Evolutionary conservation across 345 rosid genomes (phyloP).

Genomic region (Pseudoturritis turrita): DNA sequence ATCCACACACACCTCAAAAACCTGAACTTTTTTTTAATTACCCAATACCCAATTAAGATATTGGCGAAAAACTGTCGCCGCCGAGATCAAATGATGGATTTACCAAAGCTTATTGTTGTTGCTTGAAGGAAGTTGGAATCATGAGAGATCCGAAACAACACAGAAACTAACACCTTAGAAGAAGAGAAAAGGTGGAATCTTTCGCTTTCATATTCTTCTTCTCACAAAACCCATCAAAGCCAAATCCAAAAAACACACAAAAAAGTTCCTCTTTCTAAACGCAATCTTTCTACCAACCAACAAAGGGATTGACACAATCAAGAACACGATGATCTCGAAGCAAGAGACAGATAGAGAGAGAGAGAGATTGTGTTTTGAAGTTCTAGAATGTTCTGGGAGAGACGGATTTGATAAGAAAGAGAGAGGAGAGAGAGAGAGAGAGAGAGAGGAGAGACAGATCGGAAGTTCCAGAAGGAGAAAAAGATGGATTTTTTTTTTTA

Average conservation of each 20-base stretch:
- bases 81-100: background rate
- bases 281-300: constrained; percentile 21
- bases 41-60: constrained; percentile 1
- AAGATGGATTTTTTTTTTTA: background rate
- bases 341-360: background rate
- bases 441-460: constrained; percentile 25
- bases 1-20: constrained; percentile 33
- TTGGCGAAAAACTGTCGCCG: background rate
- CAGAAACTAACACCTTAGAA: background rate
- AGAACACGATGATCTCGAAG: constrained; percentile 19
- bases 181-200: constrained; percentile 6
- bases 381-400: constrained; percentile 82
- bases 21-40: background rate
- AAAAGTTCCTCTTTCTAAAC: background rate
- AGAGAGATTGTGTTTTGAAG: background rate
- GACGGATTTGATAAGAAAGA: constrained; percentile 40
- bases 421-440: background rate
- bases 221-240: constrained; percentile 7
- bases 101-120: background rate
- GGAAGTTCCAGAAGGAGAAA: constrained; percentile 39
- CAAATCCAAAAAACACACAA: constrained; percentile 8
- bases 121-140: background rate
- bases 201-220: background rate
- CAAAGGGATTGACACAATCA: constrained; percentile 4
- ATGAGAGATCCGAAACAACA: constrained; percentile 6